Conservation (phyloP, 1,284 basidiomycete genomes). For the Volvariella volvacea region DNA sequence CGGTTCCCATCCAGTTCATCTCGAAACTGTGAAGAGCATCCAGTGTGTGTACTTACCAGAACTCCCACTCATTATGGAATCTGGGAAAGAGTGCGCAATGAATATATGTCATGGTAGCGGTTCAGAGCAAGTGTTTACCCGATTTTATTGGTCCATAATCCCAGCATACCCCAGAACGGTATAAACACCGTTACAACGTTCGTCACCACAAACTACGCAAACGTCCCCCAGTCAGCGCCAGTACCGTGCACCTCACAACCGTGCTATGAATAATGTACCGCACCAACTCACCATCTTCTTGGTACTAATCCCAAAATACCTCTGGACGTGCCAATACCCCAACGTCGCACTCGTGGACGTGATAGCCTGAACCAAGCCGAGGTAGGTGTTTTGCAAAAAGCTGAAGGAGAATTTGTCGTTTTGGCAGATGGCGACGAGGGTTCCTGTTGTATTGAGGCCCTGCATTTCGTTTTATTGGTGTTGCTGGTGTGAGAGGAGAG, state of each 20-base stretch:
- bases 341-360: constrained; percentile 68
- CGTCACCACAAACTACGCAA: constrained; percentile 60
- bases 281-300: constrained; percentile 61
- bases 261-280: neutral
- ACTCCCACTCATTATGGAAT: constrained; percentile 82
- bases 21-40: neutral
- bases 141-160: constrained; percentile 71
- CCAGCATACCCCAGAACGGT: constrained; percentile 83
- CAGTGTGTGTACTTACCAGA: constrained; percentile 43
- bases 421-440: constrained; percentile 70
- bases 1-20: no score
- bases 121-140: constrained; percentile 37
- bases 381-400: constrained; percentile 71
- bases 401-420: constrained; percentile 73
- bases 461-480: constrained; percentile 17
- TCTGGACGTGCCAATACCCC: constrained; percentile 78
- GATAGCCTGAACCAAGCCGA: constrained; percentile 66
- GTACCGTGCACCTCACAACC: neutral
- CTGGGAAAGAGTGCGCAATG: constrained; percentile 22
- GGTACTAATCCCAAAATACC: constrained; percentile 66
- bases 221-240: constrained; percentile 9
- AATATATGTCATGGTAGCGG: neutral
- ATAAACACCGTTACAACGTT: constrained; percentile 74
- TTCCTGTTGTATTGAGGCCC: constrained; percentile 76
- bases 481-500: neutral